A percentile compares a stretch with the other conserved stretches of the same genome.
These are phyloP conservation scores for Avena atlantica DNA, from an alignment of 176 grass and related monocot genomes.

Conservation along the genomic window DNA sequence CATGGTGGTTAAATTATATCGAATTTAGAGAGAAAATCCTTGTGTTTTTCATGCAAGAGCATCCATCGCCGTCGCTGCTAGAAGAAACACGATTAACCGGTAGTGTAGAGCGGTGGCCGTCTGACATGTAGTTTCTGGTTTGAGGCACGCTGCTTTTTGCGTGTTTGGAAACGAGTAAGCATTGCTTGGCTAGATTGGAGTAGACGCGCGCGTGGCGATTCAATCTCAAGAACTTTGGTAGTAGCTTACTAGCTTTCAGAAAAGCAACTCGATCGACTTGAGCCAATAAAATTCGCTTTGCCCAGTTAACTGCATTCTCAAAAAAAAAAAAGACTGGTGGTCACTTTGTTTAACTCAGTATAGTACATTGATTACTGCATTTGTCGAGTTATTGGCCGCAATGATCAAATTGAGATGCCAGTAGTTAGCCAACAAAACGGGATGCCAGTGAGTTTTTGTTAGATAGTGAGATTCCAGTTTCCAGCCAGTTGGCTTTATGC, in stretches of 20 bases:
- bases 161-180: neutral
- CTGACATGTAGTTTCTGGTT: neutral
- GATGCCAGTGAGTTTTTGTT: neutral
- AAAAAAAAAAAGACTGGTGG: neutral
- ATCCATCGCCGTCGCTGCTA: neutral
- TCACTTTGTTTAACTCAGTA: neutral
- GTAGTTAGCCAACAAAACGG: neutral
- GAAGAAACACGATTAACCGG: neutral
- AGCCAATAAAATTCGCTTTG: neutral
- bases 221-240: neutral
- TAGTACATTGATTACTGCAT: neutral
- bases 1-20: neutral
- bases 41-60: neutral
- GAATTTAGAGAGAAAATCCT: neutral
- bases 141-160: neutral
- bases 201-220: neutral
- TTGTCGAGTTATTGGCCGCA: neutral
- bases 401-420: neutral
- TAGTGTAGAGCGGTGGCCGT: neutral
- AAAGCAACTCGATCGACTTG: neutral
- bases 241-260: neutral
- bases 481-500: neutral
- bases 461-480: neutral
- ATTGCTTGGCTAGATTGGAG: neutral
- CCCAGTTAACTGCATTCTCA: neutral